Evolutionary conservation across 495 filamentous ascomycete genomes (phyloP), one percentile per base, ranked within the genome.

Genomic region (Xylaria curta): DNA sequence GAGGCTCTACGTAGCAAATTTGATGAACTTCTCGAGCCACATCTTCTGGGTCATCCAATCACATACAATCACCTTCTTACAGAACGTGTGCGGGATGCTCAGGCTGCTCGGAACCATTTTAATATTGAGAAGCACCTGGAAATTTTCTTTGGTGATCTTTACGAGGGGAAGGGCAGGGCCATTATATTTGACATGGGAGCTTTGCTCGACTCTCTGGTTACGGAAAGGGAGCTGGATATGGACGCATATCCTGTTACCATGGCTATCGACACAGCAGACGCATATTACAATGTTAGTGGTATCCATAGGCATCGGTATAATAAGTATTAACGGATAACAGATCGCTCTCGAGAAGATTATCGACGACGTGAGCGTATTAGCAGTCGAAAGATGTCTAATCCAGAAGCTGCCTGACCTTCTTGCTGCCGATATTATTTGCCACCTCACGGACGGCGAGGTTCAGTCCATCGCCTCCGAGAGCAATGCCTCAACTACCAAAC

Each of bases 1-100:
- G 26, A n/a, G 4, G 53, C 26, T 31, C 53, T 56, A 13, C 24
- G 26, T 4, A 31, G 53, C 28, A 56, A 56, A 17, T 13, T 56
- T 15, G 26, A 56, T 17, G 53, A 56, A 31, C 53, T 56, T 31
- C 53, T 56, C 13, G 24, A 56, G 53, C 53, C 53, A 56, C 53
- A 56, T 56, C 51, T 28, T 28, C 24, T 56, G 13, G 10, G 51
- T 17, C 51, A 56, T 31, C 51, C 51, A 3, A 56, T 31, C 10
- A 56, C 51, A 0, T 28, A 28, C 12, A 56, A 56, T 4, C 9
- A 0, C 51, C 17, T 28, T 15, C 51, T 56, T 17, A 56, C 24
- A 12, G 51, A 56, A 56, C 26, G 24, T 5, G 51, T 56, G 21
- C 24, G 51, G 1, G 15, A 31, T 15, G 3, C 24, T 5, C 24